These are phyloP conservation scores for Rusavskia elegans DNA, from an alignment of 495 filamentous ascomycete species.

Conservation along the genomic window DNA sequence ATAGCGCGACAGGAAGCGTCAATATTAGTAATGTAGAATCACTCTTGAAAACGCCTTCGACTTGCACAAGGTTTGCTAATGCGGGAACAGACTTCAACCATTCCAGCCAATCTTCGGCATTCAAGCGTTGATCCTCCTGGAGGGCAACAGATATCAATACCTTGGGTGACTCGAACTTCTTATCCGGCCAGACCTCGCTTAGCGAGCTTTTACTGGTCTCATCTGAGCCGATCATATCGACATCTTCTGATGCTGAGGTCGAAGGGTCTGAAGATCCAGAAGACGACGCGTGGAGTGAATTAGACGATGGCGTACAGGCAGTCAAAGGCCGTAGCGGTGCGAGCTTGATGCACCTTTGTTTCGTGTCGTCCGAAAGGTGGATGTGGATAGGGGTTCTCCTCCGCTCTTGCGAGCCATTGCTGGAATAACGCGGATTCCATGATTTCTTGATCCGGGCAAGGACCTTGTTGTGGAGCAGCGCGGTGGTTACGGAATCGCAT, in stretches of 20 bases:
- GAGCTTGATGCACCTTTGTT: conserved; percentile 1
- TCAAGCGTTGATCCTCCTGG: conserved; percentile 30
- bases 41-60: conserved; percentile 37
- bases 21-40: conserved; percentile 33
- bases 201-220: not conserved
- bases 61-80: conserved; percentile 31
- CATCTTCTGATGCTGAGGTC: not conserved
- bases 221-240: not conserved
- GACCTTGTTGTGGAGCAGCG: conserved; percentile 4
- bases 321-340: not conserved
- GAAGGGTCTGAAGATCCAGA: not conserved
- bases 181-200: conserved; percentile 12
- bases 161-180: conserved; percentile 18
- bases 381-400: not conserved
- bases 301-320: not conserved
- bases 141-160: conserved; percentile 38
- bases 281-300: not conserved
- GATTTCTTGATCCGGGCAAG: conserved; percentile 1
- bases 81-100: conserved; percentile 31
- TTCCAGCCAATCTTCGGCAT: conserved; percentile 29
- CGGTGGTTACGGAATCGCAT: not conserved
- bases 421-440: conserved; percentile 1
- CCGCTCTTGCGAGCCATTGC: not conserved
- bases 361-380: not conserved
- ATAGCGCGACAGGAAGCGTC: conserved; percentile 33